phyloP scores from a whole-genome alignment of 1,139 yeast species.

The Wickerhamomyces sp. region DNA sequence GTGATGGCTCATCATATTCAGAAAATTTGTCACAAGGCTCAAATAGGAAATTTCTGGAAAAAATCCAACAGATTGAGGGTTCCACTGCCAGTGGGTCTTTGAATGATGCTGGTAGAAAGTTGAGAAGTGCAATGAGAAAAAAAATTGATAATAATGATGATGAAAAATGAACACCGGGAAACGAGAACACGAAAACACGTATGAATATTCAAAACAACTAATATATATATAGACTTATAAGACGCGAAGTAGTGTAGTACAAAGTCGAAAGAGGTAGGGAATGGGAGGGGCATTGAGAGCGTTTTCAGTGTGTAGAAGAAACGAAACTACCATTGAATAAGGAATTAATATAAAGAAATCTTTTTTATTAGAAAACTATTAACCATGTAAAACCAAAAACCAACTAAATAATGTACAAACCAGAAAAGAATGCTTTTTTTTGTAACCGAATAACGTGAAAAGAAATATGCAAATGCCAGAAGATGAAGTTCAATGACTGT shows the following conservation, averaged over 20 bases:
- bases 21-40: neutral
- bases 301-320: too few species aligned
- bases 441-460: neutral
- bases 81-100: neutral
- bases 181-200: neutral
- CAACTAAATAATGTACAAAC: neutral
- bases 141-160: neutral
- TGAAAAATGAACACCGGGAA: too few species aligned
- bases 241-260: too few species aligned
- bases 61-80: neutral
- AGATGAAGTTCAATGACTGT: too few species aligned
- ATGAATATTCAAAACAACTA: neutral
- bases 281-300: too few species aligned
- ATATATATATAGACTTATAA: neutral
- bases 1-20: slow-evolving; percentile 23
- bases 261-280: too few species aligned
- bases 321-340: neutral
- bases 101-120: slow-evolving; percentile 11
- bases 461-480: too few species aligned
- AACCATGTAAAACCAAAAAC: neutral
- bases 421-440: neutral
- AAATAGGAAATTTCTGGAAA: neutral
- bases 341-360: neutral
- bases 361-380: too few species aligned
- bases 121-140: slow-evolving; percentile 16